A percentile compares a stretch with the other conserved stretches of the same genome.
Conservation (phyloP, 345 rosid genomes). For the Camelina neglecta region DNA sequence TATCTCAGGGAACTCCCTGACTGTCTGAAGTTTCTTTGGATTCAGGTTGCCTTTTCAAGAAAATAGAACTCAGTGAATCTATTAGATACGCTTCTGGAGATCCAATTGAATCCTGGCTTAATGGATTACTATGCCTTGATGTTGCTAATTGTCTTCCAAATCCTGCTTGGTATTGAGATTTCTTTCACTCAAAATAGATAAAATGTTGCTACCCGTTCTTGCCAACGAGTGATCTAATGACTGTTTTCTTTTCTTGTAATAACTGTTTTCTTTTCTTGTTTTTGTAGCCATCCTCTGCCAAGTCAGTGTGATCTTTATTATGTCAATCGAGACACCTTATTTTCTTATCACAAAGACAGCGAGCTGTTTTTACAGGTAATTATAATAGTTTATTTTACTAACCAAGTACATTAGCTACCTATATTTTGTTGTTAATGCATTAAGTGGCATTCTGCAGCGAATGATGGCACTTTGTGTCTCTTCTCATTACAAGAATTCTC, state of each 20-base stretch:
- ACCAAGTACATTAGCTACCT: not conserved
- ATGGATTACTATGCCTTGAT: conserved; percentile 86
- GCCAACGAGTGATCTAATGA: conserved; percentile 14
- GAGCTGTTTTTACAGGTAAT: conserved; percentile 87
- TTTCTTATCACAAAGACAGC: conserved; percentile 93
- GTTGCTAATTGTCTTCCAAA: conserved; percentile 75
- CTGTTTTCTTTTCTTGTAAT: not conserved
- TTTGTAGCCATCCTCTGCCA: conserved; percentile 80
- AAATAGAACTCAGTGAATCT: conserved; percentile 87
- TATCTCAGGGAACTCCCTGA: conserved; percentile 17
- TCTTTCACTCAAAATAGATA: conserved; percentile 1
- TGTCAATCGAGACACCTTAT: conserved; percentile 91
- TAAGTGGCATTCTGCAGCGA: conserved; percentile 63
- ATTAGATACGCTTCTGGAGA: conserved; percentile 93
- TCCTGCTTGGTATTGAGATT: conserved; percentile 46
- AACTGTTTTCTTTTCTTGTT: not conserved
- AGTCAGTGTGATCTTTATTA: conserved; percentile 91
- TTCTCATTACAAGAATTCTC: conserved; percentile 98
- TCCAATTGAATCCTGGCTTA: conserved; percentile 96
- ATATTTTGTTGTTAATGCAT: conserved; percentile 29
- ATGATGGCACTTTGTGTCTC: conserved; percentile 98
- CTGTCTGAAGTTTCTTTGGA: conserved; percentile 31
- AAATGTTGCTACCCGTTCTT: conserved; percentile 1
- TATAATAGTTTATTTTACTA: not conserved
- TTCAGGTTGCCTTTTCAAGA: conserved; percentile 85